Evolutionary conservation across 805 yeast genomes (phyloP).

Genomic region (Suhomyces vadensis): DNA sequence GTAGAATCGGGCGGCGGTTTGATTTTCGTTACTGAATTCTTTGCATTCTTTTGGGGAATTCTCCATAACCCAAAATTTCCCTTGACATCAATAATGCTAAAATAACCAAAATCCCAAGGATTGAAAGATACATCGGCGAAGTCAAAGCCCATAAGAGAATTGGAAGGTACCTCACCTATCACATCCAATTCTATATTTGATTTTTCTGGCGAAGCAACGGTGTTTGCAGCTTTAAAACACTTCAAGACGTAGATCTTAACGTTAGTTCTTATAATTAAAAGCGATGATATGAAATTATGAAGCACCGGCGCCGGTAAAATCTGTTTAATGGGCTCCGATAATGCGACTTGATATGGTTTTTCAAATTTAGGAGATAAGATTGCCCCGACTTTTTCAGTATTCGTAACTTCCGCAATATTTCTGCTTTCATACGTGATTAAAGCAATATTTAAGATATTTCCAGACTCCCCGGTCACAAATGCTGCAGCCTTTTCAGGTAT

Average conservation of each 20-base stretch:
- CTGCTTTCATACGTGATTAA: not conserved
- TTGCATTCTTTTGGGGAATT: slow-evolving; percentile 9
- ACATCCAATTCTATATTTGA: slow-evolving; percentile 10
- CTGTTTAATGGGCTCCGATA: slow-evolving; percentile 41
- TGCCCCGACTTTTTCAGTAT: not conserved
- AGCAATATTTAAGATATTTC: slow-evolving; percentile 29
- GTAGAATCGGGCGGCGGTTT: not conserved
- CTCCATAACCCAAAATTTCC: slow-evolving; percentile 54
- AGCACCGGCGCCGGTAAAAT: slow-evolving; percentile 31
- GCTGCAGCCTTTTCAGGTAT: slow-evolving; percentile 19
- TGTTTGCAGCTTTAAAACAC: slow-evolving; percentile 13
- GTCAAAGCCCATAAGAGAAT: slow-evolving; percentile 28
- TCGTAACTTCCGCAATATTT: not conserved
- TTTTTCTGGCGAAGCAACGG: not conserved
- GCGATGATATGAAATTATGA: slow-evolving; percentile 23
- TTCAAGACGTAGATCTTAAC: slow-evolving; percentile 33
- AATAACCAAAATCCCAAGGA: slow-evolving; percentile 39
- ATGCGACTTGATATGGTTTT: slow-evolving; percentile 5
- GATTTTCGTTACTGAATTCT: not conserved
- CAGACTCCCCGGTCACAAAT: slow-evolving; percentile 33
- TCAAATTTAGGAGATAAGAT: slow-evolving; percentile 1
- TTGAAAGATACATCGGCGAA: slow-evolving; percentile 49
- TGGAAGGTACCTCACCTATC: slow-evolving; percentile 21
- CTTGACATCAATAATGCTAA: slow-evolving; percentile 49
- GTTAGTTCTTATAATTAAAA: slow-evolving; percentile 41